These are phyloP conservation scores for Suillus discolor DNA, from an alignment of 768 basidiomycete species.

Conservation along the genomic window DNA sequence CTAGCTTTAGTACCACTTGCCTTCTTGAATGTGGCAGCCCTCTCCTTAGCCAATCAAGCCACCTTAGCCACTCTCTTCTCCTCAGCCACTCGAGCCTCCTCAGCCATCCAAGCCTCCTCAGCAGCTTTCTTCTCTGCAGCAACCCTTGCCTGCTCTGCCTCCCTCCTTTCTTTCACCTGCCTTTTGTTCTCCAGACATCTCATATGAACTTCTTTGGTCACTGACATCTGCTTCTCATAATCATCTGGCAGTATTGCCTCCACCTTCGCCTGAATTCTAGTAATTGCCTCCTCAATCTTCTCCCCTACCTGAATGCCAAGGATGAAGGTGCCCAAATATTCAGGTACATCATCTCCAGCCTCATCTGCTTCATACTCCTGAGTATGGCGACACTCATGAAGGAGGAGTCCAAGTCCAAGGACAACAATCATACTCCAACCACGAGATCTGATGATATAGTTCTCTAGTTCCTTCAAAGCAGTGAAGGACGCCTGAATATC, in stretches of 20 bases:
- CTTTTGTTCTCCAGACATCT: neutral
- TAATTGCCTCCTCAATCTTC: neutral
- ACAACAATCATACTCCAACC: neutral
- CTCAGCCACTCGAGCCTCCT: neutral
- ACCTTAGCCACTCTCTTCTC: neutral
- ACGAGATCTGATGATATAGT: neutral
- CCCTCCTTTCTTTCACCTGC: neutral
- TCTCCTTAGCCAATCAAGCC: neutral
- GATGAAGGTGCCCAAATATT: neutral
- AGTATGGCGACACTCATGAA: neutral
- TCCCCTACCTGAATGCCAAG: neutral
- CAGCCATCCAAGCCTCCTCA: no score
- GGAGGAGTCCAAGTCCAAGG: neutral
- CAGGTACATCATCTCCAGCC: neutral
- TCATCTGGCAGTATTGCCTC: neutral
- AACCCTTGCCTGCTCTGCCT: neutral
- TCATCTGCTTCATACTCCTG: conserved; percentile 1
- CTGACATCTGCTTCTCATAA: neutral
- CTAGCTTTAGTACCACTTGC: neutral
- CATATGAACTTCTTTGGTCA: neutral
- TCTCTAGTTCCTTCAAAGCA: neutral
- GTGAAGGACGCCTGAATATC: neutral
- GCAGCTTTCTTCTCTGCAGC: neutral
- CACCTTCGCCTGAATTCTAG: neutral
- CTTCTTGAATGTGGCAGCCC: neutral